Percentiles rank a stretch among this genome's conserved stretches.
Evolutionary conservation across 345 rosid species (phyloP).

Genomic region (Linum tenue): DNA sequence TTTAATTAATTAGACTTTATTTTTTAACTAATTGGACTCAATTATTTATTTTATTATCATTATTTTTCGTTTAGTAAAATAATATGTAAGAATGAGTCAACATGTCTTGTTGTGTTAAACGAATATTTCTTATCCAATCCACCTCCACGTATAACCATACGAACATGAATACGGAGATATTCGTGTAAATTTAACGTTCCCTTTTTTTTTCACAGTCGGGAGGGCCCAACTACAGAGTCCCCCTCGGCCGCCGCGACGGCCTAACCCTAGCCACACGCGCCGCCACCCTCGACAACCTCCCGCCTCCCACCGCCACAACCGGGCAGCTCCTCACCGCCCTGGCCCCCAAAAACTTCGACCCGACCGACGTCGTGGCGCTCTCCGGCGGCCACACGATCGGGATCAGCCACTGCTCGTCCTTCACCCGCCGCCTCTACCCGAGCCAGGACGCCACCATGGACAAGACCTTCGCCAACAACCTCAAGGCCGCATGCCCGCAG

Average conservation of each 20-base stretch:
- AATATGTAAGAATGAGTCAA: no score
- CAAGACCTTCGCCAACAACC: slow-evolving; percentile 47
- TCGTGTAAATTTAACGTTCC: neutral
- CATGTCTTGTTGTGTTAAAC: no score
- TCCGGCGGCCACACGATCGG: slow-evolving; percentile 95
- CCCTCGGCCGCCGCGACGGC: slow-evolving; percentile 67
- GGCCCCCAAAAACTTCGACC: slow-evolving; percentile 36
- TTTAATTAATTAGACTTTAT: no score
- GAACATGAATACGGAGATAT: no score
- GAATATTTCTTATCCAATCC: no score
- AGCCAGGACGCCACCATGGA: slow-evolving; percentile 69
- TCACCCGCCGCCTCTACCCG: slow-evolving; percentile 60
- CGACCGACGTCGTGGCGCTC: slow-evolving; percentile 70
- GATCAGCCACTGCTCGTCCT: slow-evolving; percentile 49
- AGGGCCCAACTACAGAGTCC: slow-evolving; percentile 65
- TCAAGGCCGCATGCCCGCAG: slow-evolving; percentile 46
- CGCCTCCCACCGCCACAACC: slow-evolving; percentile 39
- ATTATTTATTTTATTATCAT: no score
- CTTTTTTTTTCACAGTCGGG: slow-evolving; percentile 42
- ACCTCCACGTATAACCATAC: no score
- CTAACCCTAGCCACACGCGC: slow-evolving; percentile 36
- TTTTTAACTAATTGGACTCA: no score
- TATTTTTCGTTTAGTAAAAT: no score
- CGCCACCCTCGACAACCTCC: slow-evolving; percentile 46
- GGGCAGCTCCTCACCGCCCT: slow-evolving; percentile 31